phyloP scores from a whole-genome alignment of 192 early-diverging fungal genomes.

The Coemansia furcata region DNA sequence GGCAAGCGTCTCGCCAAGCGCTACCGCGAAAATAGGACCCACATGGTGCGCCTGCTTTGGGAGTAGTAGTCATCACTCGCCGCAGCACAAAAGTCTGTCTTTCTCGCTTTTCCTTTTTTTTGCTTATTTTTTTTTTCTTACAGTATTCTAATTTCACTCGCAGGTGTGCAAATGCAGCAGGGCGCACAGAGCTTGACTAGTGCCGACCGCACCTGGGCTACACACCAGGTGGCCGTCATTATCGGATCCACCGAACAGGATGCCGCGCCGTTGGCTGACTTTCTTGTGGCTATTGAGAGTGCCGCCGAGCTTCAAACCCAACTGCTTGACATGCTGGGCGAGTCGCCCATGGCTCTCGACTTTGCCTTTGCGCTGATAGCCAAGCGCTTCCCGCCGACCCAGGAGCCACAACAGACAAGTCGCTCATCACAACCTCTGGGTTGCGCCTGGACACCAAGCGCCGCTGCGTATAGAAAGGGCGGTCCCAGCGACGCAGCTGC shows the following conservation, averaged over 20 bases:
- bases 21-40: constrained; percentile 42
- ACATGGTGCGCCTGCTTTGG: constrained; percentile 48
- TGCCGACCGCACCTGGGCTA: constrained; percentile 36
- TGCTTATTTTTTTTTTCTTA: constrained; percentile 1
- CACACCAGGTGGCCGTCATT: constrained; percentile 37
- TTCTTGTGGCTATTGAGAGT: constrained; percentile 24
- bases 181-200: constrained; percentile 6
- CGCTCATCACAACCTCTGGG: not conserved
- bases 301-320: constrained; percentile 42
- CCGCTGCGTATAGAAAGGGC: constrained; percentile 5
- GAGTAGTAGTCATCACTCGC: constrained; percentile 11
- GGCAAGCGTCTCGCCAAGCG: constrained; percentile 48
- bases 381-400: constrained; percentile 32
- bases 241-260: constrained; percentile 37
- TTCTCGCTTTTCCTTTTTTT: not conserved
- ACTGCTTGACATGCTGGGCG: constrained; percentile 49
- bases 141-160: not conserved
- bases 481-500: not conserved
- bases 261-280: constrained; percentile 38
- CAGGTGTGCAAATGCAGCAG: not conserved
- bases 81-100: not conserved
- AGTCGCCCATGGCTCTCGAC: constrained; percentile 42
- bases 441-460: not conserved
- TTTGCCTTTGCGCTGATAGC: constrained; percentile 37
- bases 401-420: constrained; percentile 2